Conservation (phyloP, 805 yeast genomes). For the Candida qinlingensis region DNA sequence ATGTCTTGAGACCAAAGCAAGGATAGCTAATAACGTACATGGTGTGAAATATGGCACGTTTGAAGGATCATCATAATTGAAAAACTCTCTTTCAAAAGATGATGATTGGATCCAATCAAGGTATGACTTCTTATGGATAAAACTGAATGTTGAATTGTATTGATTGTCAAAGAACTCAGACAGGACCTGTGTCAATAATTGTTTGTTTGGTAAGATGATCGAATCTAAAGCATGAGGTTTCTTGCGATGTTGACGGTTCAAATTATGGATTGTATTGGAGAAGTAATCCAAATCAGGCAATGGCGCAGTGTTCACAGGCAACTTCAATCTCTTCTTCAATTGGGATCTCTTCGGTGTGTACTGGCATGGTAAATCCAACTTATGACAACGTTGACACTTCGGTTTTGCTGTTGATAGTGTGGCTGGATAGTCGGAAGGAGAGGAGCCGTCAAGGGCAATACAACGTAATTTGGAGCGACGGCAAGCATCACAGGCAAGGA, state of each 20-base stretch:
- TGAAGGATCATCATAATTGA: constrained; percentile 14
- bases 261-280: constrained; percentile 9
- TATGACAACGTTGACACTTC: constrained; percentile 10
- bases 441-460: not conserved
- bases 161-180: constrained; percentile 10
- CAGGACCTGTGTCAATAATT: constrained; percentile 1
- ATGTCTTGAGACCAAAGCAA: constrained; percentile 33
- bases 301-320: not conserved
- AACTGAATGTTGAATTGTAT: constrained; percentile 9
- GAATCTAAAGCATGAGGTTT: constrained; percentile 11
- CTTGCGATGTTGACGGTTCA: constrained; percentile 7
- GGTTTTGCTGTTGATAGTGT: not conserved
- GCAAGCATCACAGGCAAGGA: constrained; percentile 15
- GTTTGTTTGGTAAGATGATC: constrained; percentile 9
- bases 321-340: constrained; percentile 5
- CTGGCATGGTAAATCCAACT: constrained; percentile 7
- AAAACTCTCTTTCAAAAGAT: constrained; percentile 9
- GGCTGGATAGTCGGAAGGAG: not conserved
- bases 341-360: constrained; percentile 14
- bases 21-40: constrained; percentile 27
- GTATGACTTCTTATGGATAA: constrained; percentile 9
- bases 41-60: constrained; percentile 12
- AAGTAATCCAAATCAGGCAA: constrained; percentile 4
- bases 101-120: constrained; percentile 8
- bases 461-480: constrained; percentile 13